These are phyloP conservation scores for Zymoseptoria brevis DNA, from an alignment of 2,329 filamentous ascomycete species.

Conservation along the genomic window DNA sequence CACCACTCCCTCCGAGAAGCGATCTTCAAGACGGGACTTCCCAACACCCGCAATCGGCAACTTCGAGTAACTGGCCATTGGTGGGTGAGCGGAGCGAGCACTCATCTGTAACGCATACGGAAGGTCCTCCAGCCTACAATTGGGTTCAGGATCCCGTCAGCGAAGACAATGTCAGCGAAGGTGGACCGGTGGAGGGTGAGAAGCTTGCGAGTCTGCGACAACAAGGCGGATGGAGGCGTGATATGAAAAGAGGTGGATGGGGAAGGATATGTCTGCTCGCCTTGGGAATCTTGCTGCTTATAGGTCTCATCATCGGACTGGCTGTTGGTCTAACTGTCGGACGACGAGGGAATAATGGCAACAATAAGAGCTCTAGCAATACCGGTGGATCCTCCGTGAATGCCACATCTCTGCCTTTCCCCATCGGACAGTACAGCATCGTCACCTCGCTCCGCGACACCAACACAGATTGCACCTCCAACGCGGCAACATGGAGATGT, in stretches of 20 bases:
- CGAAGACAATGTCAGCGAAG: slow-evolving; percentile 3
- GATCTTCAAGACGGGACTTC: slow-evolving; percentile 10
- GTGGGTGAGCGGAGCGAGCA: slow-evolving; percentile 6
- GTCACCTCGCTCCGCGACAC: slow-evolving; percentile 49
- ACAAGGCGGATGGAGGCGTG: slow-evolving; percentile 9
- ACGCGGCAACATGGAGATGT: slow-evolving; percentile 54
- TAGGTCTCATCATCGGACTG: slow-evolving; percentile 34
- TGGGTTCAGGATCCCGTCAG: slow-evolving; percentile 15
- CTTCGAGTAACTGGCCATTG: not conserved
- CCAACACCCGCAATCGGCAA: not conserved
- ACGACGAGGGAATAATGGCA: slow-evolving; percentile 5
- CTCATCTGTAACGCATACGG: slow-evolving; percentile 6
- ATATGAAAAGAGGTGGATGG: slow-evolving; percentile 31
- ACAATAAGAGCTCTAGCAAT: slow-evolving; percentile 7
- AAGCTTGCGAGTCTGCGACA: slow-evolving; percentile 22
- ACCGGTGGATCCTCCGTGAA: not conserved
- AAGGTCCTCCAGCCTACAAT: slow-evolving; percentile 21
- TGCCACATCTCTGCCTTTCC: slow-evolving; percentile 39
- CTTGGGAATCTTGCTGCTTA: slow-evolving; percentile 31
- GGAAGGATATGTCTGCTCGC: slow-evolving; percentile 33
- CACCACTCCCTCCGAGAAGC: slow-evolving; percentile 19
- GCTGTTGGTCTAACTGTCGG: slow-evolving; percentile 27
- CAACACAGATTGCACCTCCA: slow-evolving; percentile 50
- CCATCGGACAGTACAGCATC: slow-evolving; percentile 55
- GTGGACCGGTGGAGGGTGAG: slow-evolving; percentile 22